Conservation (phyloP, 2,329 filamentous ascomycete species). For the Phaeosphaeria sp. region DNA sequence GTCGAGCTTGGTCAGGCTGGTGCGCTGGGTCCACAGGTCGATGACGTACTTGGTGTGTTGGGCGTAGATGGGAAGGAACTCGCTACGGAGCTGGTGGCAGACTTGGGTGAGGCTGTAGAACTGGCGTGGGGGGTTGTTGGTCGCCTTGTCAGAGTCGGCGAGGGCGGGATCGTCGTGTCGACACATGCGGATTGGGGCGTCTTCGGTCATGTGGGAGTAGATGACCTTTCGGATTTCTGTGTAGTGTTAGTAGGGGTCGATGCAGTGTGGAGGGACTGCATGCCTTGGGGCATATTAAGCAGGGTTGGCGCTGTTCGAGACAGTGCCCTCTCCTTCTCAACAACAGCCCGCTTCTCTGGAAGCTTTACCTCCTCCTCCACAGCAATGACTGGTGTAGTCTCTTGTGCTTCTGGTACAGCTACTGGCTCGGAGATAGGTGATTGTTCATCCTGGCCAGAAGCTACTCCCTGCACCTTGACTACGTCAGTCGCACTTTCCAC, state of each 20-base stretch:
- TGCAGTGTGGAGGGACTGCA: not conserved
- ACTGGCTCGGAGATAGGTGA: not conserved
- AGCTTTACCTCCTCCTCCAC: not conserved
- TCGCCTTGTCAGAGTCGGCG: slow-evolving; percentile 4
- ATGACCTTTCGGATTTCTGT: slow-evolving; percentile 19
- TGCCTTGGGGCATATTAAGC: slow-evolving; percentile 15
- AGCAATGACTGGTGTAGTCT: not conserved
- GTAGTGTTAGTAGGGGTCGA: not conserved
- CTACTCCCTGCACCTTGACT: not conserved
- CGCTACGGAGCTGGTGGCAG: slow-evolving; percentile 31
- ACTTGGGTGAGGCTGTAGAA: slow-evolving; percentile 33
- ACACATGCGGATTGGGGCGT: slow-evolving; percentile 16
- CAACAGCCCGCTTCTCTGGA: not conserved
- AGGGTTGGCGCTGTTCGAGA: slow-evolving; percentile 10
- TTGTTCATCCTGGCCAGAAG: not conserved
- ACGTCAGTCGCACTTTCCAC: not conserved
- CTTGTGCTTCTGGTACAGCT: not conserved
- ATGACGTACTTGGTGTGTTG: slow-evolving; percentile 15
- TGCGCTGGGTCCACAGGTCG: slow-evolving; percentile 6
- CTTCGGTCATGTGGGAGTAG: slow-evolving; percentile 16
- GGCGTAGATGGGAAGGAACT: slow-evolving; percentile 31
- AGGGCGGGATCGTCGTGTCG: slow-evolving; percentile 17
- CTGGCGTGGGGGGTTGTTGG: not conserved
- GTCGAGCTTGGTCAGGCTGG: not conserved
- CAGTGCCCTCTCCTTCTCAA: not conserved